Base-by-base conservation (phyloP, 2,329 filamentous ascomycete genomes). In the Stagonosporopsis tanaceti region DNA sequence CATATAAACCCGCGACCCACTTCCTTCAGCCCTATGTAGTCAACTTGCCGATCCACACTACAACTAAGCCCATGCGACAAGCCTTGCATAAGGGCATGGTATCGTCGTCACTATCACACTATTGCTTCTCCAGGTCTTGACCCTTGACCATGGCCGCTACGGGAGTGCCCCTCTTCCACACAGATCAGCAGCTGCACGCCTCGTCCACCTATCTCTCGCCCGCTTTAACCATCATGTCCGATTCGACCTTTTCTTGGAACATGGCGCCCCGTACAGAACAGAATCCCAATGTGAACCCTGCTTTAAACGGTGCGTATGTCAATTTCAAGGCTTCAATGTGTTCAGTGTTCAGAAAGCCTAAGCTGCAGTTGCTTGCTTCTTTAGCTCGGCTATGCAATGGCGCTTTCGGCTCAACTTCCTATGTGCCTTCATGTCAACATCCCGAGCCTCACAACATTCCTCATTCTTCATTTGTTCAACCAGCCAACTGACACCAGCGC, bases 71-170 rank as follows among this genome's bases (percentile, higher is more conserved):
- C 39, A 57, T 48, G 32, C 44, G n/a, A 57, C 48, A 45, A 57
- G 48, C 48, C 54, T 48, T 57, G 48, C 54, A 48, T 45, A 53
- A 48, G 48, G 35, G 48, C 9, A 40, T 48, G 34, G 32, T 57
- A 38, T 47, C 35, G 39, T 57, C 48, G 48, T 53, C 45, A 57
- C 54, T 27, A 39, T 48, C 54, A 48, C 27, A 57, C 45, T 48
- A 42, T 48, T 48, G 44, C 52, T 55, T 57, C 50, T 54, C 41
- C 47, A 47, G 30, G 37, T 45, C 47, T 42, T 42, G 24, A 53
- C 46, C 24, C 46, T 60, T 50, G 41, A 62, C 32, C 22, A 73
- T 68, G 63, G 67, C 70, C 25, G 66, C 66, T 47, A 61, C 66
- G 30, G 66, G 60, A 35, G 54, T 66, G 58, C 69, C 68, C 51